Conservation (phyloP, 306 rosid species). For the Casuarina glauca region DNA sequence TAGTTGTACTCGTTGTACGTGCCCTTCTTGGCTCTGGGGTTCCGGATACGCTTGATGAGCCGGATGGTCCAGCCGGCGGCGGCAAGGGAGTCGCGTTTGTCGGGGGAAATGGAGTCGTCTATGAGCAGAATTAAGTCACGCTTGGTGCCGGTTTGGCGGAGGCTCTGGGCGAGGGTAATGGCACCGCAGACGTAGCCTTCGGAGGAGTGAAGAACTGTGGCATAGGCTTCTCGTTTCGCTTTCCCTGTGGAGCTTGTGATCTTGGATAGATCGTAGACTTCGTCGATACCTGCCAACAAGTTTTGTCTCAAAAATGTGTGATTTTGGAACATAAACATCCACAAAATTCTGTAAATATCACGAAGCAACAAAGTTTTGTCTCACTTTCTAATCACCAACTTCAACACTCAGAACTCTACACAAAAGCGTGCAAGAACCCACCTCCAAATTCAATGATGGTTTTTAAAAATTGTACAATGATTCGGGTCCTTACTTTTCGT, state of each 20-base stretch:
- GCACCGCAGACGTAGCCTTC: slow-evolving; percentile 89
- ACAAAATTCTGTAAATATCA: too few relatives aligned
- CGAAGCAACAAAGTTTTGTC: too few relatives aligned
- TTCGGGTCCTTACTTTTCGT: too few relatives aligned
- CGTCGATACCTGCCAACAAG: slow-evolving; percentile 55
- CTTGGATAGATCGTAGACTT: slow-evolving; percentile 62
- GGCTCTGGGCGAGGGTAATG: slow-evolving; percentile 77
- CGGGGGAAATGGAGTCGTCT: slow-evolving; percentile 60
- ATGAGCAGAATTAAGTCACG: slow-evolving; percentile 82
- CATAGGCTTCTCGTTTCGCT: slow-evolving; percentile 81
- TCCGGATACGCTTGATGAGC: slow-evolving; percentile 68
- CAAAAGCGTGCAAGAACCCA: too few relatives aligned
- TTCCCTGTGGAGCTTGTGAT: slow-evolving; percentile 40
- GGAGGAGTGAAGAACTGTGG: slow-evolving; percentile 74
- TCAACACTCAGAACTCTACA: too few relatives aligned
- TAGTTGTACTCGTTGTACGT: slow-evolving; percentile 95
- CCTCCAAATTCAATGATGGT: too few relatives aligned
- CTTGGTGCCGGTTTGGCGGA: slow-evolving; percentile 62
- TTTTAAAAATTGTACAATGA: too few relatives aligned
- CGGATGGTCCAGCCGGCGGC: slow-evolving; percentile 76
- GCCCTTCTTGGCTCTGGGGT: slow-evolving; percentile 58
- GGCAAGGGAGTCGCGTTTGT: slow-evolving; percentile 54
- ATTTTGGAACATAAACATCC: too few relatives aligned
- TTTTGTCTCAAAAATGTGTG: neutral
- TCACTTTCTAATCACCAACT: too few relatives aligned